These are phyloP conservation scores for Tulasnella sp. DNA, from an alignment of 768 basidiomycete genomes.

Conservation along the genomic window DNA sequence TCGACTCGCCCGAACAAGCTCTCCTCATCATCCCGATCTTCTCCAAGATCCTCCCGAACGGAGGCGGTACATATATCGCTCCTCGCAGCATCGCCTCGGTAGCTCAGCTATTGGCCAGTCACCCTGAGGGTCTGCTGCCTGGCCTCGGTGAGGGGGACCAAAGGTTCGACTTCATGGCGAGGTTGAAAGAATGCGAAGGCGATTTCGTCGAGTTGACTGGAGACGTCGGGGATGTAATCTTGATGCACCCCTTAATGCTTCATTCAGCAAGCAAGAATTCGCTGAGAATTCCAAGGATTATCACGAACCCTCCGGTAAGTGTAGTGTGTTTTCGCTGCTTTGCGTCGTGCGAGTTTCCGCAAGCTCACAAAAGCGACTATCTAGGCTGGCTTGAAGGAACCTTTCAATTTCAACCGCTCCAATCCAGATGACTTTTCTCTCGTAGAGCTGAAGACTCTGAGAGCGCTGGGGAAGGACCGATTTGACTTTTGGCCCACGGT, in stretches of 20 bases:
- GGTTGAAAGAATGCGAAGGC: conserved; percentile 54
- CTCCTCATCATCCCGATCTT: conserved; percentile 65
- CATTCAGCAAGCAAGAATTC: conserved; percentile 67
- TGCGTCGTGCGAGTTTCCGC: neutral
- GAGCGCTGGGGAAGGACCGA: conserved; percentile 54
- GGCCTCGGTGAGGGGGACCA: neutral
- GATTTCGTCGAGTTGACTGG: conserved; percentile 50
- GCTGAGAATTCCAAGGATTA: conserved; percentile 59
- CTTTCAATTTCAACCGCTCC: conserved; percentile 57
- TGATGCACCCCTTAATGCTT: conserved; percentile 67
- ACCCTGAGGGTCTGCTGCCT: conserved; percentile 36
- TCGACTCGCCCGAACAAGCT: conserved; percentile 69
- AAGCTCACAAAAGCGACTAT: neutral
- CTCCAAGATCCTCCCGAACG: conserved; percentile 57
- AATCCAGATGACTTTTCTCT: conserved; percentile 51
- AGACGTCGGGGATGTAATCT: conserved; percentile 63
- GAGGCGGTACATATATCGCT: conserved; percentile 64
- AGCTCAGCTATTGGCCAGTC: conserved; percentile 38
- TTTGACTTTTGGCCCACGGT: conserved; percentile 54
- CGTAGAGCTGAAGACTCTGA: conserved; percentile 63
- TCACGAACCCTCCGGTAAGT: conserved; percentile 67
- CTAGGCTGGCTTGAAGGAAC: conserved; percentile 48
- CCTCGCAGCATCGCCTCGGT: conserved; percentile 54
- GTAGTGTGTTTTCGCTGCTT: neutral
- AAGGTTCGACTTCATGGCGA: conserved; percentile 30